Evolutionary conservation across 2,329 filamentous ascomycete species (phyloP).

Genomic region (Raffaelea deltoideospora): DNA sequence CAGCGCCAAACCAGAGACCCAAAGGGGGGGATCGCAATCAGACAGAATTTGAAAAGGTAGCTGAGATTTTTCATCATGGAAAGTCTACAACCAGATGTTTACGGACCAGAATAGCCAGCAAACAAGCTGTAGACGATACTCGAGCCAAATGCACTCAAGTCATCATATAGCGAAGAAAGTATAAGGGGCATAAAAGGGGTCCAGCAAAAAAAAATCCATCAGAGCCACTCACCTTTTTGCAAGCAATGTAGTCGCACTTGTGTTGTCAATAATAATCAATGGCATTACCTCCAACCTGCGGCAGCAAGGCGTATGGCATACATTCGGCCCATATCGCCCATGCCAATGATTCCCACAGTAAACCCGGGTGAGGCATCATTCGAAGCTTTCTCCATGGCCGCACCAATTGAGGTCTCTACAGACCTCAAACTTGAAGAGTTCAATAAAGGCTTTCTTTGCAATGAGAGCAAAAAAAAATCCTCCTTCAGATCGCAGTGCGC

Average conservation of each 20-base stretch:
- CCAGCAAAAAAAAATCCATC: too few species aligned
- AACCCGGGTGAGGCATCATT: slow-evolving; percentile 28
- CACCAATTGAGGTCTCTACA: too few species aligned
- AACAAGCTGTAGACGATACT: slow-evolving; percentile 59
- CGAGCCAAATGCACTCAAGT: slow-evolving; percentile 99
- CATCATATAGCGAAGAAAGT: slow-evolving; percentile 53
- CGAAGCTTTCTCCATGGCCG: not conserved
- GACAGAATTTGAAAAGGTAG: slow-evolving; percentile 86
- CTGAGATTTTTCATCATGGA: slow-evolving; percentile 99
- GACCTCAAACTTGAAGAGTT: too few species aligned
- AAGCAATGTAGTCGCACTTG: not conserved
- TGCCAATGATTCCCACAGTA: slow-evolving; percentile 86
- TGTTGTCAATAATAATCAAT: too few species aligned
- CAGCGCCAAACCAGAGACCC: slow-evolving; percentile 5
- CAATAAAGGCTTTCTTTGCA: too few species aligned
- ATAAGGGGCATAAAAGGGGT: not conserved
- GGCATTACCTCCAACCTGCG: slow-evolving; percentile 97
- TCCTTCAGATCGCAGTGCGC: too few species aligned
- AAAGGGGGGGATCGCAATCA: slow-evolving; percentile 37
- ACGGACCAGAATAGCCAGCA: slow-evolving; percentile 63
- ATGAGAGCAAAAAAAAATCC: too few species aligned
- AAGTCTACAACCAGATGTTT: slow-evolving; percentile 41
- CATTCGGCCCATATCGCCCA: slow-evolving; percentile 99
- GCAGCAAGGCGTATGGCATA: slow-evolving; percentile 78
- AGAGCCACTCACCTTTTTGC: too few species aligned